Conservation (phyloP, 352 stramenopile genomes). For the Thalassiosira exigua region DNA sequence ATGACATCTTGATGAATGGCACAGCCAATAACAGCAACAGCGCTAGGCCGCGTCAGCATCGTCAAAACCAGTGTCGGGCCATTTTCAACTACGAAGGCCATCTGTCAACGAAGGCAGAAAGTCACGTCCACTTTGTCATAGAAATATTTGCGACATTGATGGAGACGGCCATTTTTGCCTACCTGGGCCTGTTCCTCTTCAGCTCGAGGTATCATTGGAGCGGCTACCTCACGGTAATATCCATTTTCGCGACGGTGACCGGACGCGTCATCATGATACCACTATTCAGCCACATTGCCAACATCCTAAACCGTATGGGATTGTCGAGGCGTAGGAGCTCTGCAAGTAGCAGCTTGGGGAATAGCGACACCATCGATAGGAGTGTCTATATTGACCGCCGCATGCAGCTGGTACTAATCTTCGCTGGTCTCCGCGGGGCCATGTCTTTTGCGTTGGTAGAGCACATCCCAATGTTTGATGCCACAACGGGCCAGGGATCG, state of each 20-base stretch:
- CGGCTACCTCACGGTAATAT: conserved; percentile 62
- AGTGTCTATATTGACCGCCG: conserved; percentile 53
- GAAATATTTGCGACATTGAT: conserved; percentile 78
- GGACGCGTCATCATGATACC: conserved; percentile 79
- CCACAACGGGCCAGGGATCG: conserved; percentile 71
- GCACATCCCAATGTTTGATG: conserved; percentile 83
- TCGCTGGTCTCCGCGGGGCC: conserved; percentile 81
- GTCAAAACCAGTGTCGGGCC: conserved; percentile 35
- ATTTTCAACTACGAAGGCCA: conserved; percentile 58
- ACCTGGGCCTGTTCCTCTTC: conserved; percentile 85
- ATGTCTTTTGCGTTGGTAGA: conserved; percentile 84
- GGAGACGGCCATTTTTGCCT: conserved; percentile 86
- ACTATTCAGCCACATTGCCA: conserved; percentile 55
- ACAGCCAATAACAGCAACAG: conserved; percentile 26
- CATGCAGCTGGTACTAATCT: conserved; percentile 81
- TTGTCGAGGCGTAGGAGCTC: neutral
- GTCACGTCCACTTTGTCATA: conserved; percentile 82
- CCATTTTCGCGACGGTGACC: conserved; percentile 71
- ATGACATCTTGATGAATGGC: conserved; percentile 55
- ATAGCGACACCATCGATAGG: conserved; percentile 20
- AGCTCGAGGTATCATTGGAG: conserved; percentile 78
- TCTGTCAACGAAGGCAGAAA: conserved; percentile 50
- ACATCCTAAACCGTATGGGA: conserved; percentile 58
- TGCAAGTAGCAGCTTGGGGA: neutral
- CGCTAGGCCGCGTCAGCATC: conserved; percentile 16